Evolutionary conservation across 176 grass and related monocot species (phyloP).

Genomic region (Carex cristatella): DNA sequence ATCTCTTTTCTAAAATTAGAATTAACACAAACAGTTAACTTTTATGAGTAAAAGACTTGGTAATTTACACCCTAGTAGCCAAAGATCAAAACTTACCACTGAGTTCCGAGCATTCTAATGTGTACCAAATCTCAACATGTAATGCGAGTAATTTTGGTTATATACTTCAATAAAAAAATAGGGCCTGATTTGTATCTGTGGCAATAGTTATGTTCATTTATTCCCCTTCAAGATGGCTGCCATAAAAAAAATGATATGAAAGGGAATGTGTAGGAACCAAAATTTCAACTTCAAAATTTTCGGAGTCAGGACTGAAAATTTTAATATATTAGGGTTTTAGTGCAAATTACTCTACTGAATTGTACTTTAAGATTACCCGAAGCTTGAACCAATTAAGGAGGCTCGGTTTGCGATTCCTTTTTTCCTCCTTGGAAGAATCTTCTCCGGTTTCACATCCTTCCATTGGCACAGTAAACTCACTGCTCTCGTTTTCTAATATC

Average conservation of each 20-base stretch:
- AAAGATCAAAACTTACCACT: not conserved
- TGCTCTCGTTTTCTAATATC: slow-evolving; percentile 81
- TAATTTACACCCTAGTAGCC: not conserved
- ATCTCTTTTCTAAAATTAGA: slow-evolving; percentile 47
- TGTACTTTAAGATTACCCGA: slow-evolving; percentile 38
- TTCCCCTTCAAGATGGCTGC: not conserved
- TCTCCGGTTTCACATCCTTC: slow-evolving; percentile 81
- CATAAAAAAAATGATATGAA: not conserved
- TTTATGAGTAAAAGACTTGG: not conserved
- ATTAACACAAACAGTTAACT: slow-evolving; percentile 9
- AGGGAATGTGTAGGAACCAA: not conserved
- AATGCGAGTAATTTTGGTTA: not conserved
- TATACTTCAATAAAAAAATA: not conserved
- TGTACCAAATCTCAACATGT: not conserved
- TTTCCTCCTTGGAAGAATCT: slow-evolving; percentile 88
- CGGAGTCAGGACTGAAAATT: not conserved
- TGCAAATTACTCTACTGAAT: not conserved
- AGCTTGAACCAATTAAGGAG: slow-evolving; percentile 98
- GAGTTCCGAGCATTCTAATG: not conserved
- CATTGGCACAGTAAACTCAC: slow-evolving; percentile 57
- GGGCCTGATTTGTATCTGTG: not conserved
- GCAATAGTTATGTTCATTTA: not conserved
- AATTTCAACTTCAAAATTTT: not conserved
- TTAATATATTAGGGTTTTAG: not conserved
- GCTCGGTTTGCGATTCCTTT: slow-evolving; percentile 73